Conservation (phyloP, 768 basidiomycete genomes). For the Lactarius hatsudake region DNA sequence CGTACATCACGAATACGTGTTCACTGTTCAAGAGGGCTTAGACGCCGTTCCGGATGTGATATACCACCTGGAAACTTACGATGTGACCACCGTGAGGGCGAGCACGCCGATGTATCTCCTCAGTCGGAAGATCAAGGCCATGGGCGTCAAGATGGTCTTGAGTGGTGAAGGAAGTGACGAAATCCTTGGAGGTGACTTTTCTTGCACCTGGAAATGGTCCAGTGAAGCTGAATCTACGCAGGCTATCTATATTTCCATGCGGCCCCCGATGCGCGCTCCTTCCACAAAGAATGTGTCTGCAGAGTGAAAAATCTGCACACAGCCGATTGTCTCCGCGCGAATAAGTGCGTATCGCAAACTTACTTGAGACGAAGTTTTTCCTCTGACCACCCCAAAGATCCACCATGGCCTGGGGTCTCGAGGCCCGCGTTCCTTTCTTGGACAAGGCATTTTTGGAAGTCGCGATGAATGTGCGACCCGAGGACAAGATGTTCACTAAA, state of each 20-base stretch:
- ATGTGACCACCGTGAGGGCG: conserved; percentile 97
- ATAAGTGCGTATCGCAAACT: conserved; percentile 66
- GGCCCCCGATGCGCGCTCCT: conserved; percentile 81
- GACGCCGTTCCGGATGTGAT: conserved; percentile 98
- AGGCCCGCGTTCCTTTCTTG: conserved; percentile 97
- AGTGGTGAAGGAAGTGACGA: conserved; percentile 98
- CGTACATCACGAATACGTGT: conserved; percentile 95
- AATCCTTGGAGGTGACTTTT: conserved; percentile 79
- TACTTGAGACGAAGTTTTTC: neutral
- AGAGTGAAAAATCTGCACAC: conserved; percentile 98
- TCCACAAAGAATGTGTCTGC: conserved; percentile 93
- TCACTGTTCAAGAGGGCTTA: conserved; percentile 96
- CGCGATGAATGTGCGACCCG: conserved; percentile 85
- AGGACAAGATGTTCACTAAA: conserved; percentile 86
- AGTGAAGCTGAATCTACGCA: conserved; percentile 33
- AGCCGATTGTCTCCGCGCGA: conserved; percentile 94
- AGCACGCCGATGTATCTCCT: conserved; percentile 99
- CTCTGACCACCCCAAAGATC: conserved; percentile 46
- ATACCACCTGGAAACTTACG: conserved; percentile 97
- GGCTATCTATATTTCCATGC: conserved; percentile 99
- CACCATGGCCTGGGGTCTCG: conserved; percentile 99
- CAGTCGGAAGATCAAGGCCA: conserved; percentile 97
- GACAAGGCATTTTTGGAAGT: conserved; percentile 96
- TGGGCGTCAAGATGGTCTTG: conserved; percentile 99
- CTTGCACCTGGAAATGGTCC: neutral